A percentile compares a stretch with the other conserved stretches of the same genome.
These are phyloP conservation scores for Phytophthora aleatoria DNA, from an alignment of 352 stramenopile genomes.

Conservation along the genomic window DNA sequence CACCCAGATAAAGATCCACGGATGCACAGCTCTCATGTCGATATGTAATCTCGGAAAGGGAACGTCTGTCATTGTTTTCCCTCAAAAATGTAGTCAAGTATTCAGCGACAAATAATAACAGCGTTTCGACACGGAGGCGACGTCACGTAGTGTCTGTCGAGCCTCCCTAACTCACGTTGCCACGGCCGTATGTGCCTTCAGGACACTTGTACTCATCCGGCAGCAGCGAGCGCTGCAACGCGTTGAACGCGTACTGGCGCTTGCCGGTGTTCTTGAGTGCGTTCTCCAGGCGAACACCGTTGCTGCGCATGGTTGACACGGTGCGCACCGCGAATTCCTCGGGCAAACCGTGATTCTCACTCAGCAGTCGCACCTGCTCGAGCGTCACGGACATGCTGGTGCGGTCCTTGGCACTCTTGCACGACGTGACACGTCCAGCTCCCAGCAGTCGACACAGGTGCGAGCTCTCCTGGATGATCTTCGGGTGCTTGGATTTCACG, in stretches of 20 bases:
- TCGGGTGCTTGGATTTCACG: slow-evolving; percentile 76
- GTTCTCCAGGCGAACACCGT: slow-evolving; percentile 73
- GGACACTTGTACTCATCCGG: slow-evolving; percentile 80
- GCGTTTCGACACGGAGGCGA: slow-evolving; percentile 11
- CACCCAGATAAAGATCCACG: too few relatives aligned
- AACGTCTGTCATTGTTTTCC: background rate
- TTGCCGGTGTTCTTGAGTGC: slow-evolving; percentile 81
- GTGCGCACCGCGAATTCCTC: slow-evolving; percentile 64
- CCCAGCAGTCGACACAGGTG: slow-evolving; percentile 82
- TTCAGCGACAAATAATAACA: slow-evolving; percentile 40
- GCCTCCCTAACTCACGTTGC: slow-evolving; percentile 63
- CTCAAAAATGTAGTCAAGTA: slow-evolving; percentile 36
- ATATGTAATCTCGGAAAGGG: too few relatives aligned
- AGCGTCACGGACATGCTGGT: slow-evolving; percentile 96
- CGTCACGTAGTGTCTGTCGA: slow-evolving; percentile 11
- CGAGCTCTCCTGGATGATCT: slow-evolving; percentile 78
- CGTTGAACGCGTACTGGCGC: slow-evolving; percentile 78
- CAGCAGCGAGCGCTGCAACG: slow-evolving; percentile 74
- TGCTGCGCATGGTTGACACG: slow-evolving; percentile 79
- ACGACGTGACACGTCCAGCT: slow-evolving; percentile 92
- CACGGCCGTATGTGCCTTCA: slow-evolving; percentile 81
- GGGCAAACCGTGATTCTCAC: slow-evolving; percentile 62
- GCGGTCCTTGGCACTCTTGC: slow-evolving; percentile 96
- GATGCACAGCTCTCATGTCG: too few relatives aligned
- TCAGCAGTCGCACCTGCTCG: slow-evolving; percentile 83